Evolutionary conservation across 179 eudicot genomes (phyloP).

Genomic region (Silene coronaria): DNA sequence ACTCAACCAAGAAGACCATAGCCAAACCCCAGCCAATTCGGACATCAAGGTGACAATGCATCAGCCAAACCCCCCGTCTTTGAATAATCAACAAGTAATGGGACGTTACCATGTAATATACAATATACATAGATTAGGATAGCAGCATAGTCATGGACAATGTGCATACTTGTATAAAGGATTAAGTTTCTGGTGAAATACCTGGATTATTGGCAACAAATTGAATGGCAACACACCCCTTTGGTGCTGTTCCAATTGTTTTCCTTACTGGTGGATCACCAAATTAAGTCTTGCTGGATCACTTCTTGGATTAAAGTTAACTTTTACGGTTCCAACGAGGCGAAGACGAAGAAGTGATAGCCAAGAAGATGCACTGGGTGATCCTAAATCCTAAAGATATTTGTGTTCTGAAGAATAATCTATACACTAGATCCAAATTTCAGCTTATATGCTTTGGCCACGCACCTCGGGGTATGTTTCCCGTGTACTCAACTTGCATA

Average conservation of each 20-base stretch:
- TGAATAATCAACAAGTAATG: background rate
- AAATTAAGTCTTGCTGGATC: slow-evolving; percentile 33
- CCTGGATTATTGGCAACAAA: slow-evolving; percentile 49
- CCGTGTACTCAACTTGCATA: slow-evolving; percentile 26
- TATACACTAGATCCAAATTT: slow-evolving; percentile 30
- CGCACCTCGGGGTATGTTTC: slow-evolving; percentile 19
- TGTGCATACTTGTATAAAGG: background rate
- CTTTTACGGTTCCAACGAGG: slow-evolving; percentile 29
- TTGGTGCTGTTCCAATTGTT: slow-evolving; percentile 32
- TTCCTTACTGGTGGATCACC: slow-evolving; percentile 37
- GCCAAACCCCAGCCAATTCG: slow-evolving; percentile 26
- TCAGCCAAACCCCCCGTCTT: slow-evolving; percentile 24
- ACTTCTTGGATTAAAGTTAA: slow-evolving; percentile 32
- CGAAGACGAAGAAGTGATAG: slow-evolving; percentile 32
- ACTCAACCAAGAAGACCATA: slow-evolving; percentile 28
- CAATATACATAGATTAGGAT: background rate
- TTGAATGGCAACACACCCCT: slow-evolving; percentile 40
- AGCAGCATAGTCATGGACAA: background rate
- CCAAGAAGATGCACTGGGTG: slow-evolving; percentile 44
- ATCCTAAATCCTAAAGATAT: slow-evolving; percentile 27
- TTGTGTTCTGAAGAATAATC: slow-evolving; percentile 31
- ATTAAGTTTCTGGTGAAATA: slow-evolving; percentile 2
- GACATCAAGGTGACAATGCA: slow-evolving; percentile 33
- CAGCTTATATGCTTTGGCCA: slow-evolving; percentile 19
- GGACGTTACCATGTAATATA: background rate